Evolutionary conservation across 176 grass and related monocot genomes (phyloP), one percentile per base, ranked within the genome.

Genomic region (bread wheat (Triticum aestivum)): DNA sequence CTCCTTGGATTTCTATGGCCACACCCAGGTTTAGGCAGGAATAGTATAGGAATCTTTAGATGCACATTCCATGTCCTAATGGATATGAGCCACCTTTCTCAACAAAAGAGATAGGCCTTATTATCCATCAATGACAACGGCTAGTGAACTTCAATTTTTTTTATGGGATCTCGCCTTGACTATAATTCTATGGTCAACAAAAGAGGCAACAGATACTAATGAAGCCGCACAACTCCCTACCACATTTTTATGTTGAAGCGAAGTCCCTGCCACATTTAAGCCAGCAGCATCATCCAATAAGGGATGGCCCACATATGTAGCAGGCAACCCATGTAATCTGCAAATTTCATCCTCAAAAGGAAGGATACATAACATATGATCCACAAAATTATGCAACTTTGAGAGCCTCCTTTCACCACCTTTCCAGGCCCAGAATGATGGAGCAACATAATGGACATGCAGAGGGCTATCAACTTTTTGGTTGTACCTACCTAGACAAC

Each of bases 361-460:
- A 84, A 98, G 91, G 73, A 98, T 95, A 71, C 93, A 98, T 78
- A 98, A 76, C 73, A 98, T 73, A 85, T 98, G 96, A 75, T 98
- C 96, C 80, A 98, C 88, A 79, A 95, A 94, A 81, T 63, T 52
- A 44, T 33, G 34, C 75, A 98, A 78, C 38, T 84, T 82, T 27
- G 64, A 75, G 42, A 98, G 91, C 85, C 96, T 95, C 32, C 84
- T 88, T 94, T 98, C 96, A 83, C 96, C 93, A 29, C 84, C 88
- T 92, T 95, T 98, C 96, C 93, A 98, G 75, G 96, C 96, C 96
- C 93, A 98, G 85, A 98, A 98, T 87, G 96, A 95, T 1, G 96
- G 96, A 32, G 96, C 92, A 79, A 95, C 93, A 86, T 98, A 98
- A 85, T 98, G 96, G 79, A 98, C 75, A 90, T 94, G 90, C 61